Conservation (phyloP, 1,139 yeast species). For the Candida neerlandica region DNA sequence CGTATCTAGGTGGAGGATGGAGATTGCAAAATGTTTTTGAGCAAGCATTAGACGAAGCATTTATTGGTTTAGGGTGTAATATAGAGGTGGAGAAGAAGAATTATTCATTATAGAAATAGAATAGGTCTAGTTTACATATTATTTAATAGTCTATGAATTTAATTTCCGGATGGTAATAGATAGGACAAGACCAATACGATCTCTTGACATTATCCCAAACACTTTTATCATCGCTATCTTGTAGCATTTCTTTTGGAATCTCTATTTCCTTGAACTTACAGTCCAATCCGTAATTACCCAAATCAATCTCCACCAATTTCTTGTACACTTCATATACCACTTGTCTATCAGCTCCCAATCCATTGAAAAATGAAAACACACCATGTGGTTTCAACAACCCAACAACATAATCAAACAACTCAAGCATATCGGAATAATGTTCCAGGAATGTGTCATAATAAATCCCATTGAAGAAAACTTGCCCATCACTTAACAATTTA, state of each 20-base stretch:
- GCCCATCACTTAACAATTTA: constrained; percentile 60
- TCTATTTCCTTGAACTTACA: constrained; percentile 53
- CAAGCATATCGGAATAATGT: constrained; percentile 82
- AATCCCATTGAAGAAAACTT: constrained; percentile 80
- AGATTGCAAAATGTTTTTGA: constrained; percentile 67
- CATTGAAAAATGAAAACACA: constrained; percentile 87
- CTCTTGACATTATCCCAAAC: constrained; percentile 75
- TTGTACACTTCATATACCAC: constrained; percentile 88
- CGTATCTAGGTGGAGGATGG: constrained; percentile 86
- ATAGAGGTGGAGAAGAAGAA: constrained; percentile 64
- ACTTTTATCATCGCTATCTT: constrained; percentile 28
- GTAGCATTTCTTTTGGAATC: constrained; percentile 40
- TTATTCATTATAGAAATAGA: constrained; percentile 1
- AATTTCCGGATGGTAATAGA: constrained; percentile 65
- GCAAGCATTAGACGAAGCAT: constrained; percentile 84
- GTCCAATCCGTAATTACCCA: constrained; percentile 73
- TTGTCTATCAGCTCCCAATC: constrained; percentile 93
- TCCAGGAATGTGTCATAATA: constrained; percentile 95
- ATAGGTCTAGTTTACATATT: not conserved
- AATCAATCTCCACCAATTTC: constrained; percentile 77
- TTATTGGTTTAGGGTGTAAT: constrained; percentile 83
- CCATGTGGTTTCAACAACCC: constrained; percentile 83
- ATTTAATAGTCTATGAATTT: constrained; percentile 43
- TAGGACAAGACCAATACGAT: constrained; percentile 74
- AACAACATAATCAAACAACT: constrained; percentile 76